Conservation (phyloP, 225 moss, liverwort and hornwort genomes). For the Marchantia polymorpha region DNA sequence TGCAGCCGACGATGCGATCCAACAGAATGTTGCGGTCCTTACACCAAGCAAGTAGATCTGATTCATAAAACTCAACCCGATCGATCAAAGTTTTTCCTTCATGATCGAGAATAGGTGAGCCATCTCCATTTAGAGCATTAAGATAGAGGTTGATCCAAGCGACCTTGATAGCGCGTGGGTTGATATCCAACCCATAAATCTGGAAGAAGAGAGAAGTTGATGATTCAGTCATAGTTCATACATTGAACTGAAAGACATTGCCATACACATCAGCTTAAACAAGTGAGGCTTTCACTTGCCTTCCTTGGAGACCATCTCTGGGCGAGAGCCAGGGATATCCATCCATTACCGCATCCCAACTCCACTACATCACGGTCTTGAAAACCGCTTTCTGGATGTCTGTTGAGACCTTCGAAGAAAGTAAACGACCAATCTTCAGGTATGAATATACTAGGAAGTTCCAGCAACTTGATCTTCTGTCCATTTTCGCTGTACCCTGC, state of each 20-base stretch:
- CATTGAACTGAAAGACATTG: background rate
- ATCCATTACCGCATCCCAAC: slow-evolving; percentile 95
- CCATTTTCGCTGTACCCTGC: slow-evolving; percentile 65
- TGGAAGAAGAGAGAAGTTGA: slow-evolving; percentile 24
- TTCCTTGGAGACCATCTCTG: slow-evolving; percentile 89
- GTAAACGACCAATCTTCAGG: slow-evolving; percentile 99
- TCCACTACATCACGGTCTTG: slow-evolving; percentile 90
- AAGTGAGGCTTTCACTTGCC: slow-evolving; percentile 33
- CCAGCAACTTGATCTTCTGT: slow-evolving; percentile 78
- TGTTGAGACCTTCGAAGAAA: slow-evolving; percentile 95
- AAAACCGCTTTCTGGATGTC: slow-evolving; percentile 94
- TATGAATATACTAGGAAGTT: slow-evolving; percentile 92
- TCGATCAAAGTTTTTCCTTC: slow-evolving; percentile 87
- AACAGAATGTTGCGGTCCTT: slow-evolving; percentile 71
- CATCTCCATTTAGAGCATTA: slow-evolving; percentile 81
- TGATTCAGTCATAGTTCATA: background rate
- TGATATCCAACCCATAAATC: slow-evolving; percentile 96
- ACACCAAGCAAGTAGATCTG: slow-evolving; percentile 90
- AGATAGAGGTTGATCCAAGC: slow-evolving; percentile 94
- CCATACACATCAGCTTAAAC: background rate
- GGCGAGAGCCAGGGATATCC: slow-evolving; percentile 98
- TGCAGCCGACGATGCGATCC: slow-evolving; percentile 97
- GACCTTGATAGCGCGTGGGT: slow-evolving; percentile 93
- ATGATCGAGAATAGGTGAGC: slow-evolving; percentile 71
- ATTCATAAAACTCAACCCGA: slow-evolving; percentile 94